A percentile compares a stretch with the other conserved stretches of the same genome.
Evolutionary conservation across 495 filamentous ascomycete species (phyloP).

Genomic region (Alectoria sarmentosa): DNA sequence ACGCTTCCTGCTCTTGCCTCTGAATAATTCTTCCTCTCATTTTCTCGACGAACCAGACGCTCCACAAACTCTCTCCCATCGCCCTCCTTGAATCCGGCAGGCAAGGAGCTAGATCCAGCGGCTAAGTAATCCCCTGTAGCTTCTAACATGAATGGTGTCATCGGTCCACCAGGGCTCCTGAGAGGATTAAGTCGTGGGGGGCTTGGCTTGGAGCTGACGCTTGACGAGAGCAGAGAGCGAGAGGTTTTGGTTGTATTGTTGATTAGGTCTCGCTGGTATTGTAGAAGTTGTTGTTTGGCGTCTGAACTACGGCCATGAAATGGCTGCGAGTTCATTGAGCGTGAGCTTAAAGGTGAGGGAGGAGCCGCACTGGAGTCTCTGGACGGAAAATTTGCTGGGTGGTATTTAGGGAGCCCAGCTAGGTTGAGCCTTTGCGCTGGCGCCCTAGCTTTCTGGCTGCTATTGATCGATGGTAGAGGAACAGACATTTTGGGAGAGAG

Average conservation of each 20-base stretch:
- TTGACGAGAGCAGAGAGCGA: slow-evolving; percentile 2
- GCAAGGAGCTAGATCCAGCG: slow-evolving; percentile 30
- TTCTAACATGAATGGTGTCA: slow-evolving; percentile 70
- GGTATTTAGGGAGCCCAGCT: slow-evolving; percentile 40
- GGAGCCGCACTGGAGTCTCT: slow-evolving; percentile 11
- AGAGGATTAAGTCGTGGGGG: slow-evolving; percentile 62
- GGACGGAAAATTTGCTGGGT: slow-evolving; percentile 43
- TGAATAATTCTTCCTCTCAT: slow-evolving; percentile 28
- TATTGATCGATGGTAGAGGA: slow-evolving; percentile 19
- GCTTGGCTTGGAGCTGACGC: slow-evolving; percentile 31
- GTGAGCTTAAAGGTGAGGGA: slow-evolving; percentile 5
- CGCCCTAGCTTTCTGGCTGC: slow-evolving; percentile 4
- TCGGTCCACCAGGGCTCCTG: slow-evolving; percentile 61
- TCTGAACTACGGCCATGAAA: slow-evolving; percentile 30
- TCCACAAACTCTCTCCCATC: slow-evolving; percentile 33
- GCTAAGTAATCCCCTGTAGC: slow-evolving; percentile 47
- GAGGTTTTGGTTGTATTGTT: slow-evolving; percentile 34
- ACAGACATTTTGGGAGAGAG: slow-evolving; percentile 15
- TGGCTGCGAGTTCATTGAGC: slow-evolving; percentile 14
- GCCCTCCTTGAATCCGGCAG: slow-evolving; percentile 21
- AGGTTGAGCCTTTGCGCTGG: slow-evolving; percentile 31
- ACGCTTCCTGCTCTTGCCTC: slow-evolving; percentile 20
- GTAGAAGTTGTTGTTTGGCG: slow-evolving; percentile 42
- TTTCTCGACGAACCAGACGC: slow-evolving; percentile 35
- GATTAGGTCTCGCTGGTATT: slow-evolving; percentile 57